phyloP scores from a whole-genome alignment of 2,329 filamentous ascomycete genomes.

The Podosphaera fusca region DNA sequence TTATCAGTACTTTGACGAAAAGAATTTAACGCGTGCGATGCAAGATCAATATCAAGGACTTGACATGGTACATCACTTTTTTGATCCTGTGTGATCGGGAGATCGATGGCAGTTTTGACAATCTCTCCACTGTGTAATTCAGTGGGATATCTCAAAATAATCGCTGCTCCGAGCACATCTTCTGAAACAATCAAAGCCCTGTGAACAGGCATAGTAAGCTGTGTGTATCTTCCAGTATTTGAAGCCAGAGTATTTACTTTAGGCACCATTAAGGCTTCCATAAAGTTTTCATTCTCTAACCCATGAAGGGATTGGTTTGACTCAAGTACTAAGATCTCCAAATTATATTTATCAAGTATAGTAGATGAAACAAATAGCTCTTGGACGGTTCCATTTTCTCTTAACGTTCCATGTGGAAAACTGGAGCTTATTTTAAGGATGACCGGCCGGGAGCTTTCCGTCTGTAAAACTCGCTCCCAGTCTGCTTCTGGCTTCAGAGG shows the following conservation, averaged over 20 bases:
- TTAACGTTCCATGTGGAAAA: slow-evolving; percentile 10
- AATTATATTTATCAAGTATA: slow-evolving; percentile 31
- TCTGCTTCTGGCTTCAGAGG: slow-evolving; percentile 35
- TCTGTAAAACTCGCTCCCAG: slow-evolving; percentile 41
- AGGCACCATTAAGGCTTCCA: slow-evolving; percentile 55
- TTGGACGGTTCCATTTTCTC: slow-evolving; percentile 25
- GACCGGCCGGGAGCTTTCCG: slow-evolving; percentile 27
- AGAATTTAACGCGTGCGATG: slow-evolving; percentile 35
- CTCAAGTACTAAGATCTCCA: slow-evolving; percentile 40
- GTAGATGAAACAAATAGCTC: slow-evolving; percentile 42
- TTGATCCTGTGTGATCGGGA: slow-evolving; percentile 20
- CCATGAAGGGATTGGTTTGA: slow-evolving; percentile 26
- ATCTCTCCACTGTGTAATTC: slow-evolving; percentile 15
- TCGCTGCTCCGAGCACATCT: slow-evolving; percentile 44
- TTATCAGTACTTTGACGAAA: slow-evolving; percentile 50
- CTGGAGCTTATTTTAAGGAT: slow-evolving; percentile 32
- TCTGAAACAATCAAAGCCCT: slow-evolving; percentile 52
- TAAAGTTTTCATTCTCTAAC: slow-evolving; percentile 23
- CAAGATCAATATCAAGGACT: slow-evolving; percentile 39
- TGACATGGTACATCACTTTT: slow-evolving; percentile 22
- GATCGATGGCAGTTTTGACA: slow-evolving; percentile 33
- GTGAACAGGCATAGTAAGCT: slow-evolving; percentile 64
- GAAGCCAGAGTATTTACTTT: slow-evolving; percentile 45
- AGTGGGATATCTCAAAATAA: slow-evolving; percentile 22
- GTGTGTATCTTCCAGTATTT: slow-evolving; percentile 36